Evolutionary conservation across 805 yeast species (phyloP), one percentile per base, ranked within the genome.

Genomic region (Soucietia sequanensis): DNA sequence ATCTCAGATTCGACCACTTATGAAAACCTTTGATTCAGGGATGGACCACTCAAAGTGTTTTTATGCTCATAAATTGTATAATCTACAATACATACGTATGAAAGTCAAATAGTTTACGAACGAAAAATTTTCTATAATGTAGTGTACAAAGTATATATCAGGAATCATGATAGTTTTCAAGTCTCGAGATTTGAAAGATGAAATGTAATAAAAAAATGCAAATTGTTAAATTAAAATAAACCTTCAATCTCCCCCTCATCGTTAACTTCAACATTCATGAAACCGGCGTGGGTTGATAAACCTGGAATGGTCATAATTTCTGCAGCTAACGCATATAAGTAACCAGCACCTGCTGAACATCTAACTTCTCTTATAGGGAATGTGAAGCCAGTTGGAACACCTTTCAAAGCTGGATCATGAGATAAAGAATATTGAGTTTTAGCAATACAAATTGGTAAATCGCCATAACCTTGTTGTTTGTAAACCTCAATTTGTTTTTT

Each of bases 281-380:
- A 91, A 17, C 98, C 98, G 49, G 95, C 84, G 59, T 86, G 90
- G 7, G 98, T 91, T 37, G 97, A 95, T 56, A 91, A 71, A 41
- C 99, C 99, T 18, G 99, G 99, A 50, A 91, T 90, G 18, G 99
- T 91, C 82, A 84, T 89, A 53, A 91, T 91, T 64, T 91, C 95
- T 37, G 95, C 97, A 12, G 97, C 97, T 50, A 91, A 74, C 2
- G 98, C 98, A 56, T 91, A 93, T 57, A 91, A 73, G 65, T 91
- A 91, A 7, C 97, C 97, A 31, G 97, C 98, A 63, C 99, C 99
- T 37, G 87, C 86, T 23, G 95, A 84, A 26, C 91, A 90, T 64
- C 95, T 83, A 44, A 91, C 86, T 51, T 91, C 99, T 60, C 95
- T 78, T 50, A 91, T 88, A 33, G 99, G 98, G 60, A 91, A 85